Conservation (phyloP, 371 early-diverging fungal genomes). For the Rhizomucor miehei region DNA sequence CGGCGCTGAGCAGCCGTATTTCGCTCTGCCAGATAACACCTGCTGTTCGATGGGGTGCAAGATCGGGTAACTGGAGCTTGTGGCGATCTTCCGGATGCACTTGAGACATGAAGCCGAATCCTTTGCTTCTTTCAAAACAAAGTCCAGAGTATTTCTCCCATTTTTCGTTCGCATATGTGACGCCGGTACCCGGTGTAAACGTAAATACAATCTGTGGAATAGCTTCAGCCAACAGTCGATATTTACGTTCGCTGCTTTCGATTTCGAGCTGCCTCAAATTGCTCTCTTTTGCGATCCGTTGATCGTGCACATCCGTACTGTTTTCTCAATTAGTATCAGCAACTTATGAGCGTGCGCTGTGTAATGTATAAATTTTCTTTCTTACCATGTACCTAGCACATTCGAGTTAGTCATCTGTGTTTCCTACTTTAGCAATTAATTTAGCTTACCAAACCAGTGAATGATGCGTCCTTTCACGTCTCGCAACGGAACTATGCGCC, state of each 20-base stretch:
- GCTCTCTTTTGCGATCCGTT: conserved; percentile 53
- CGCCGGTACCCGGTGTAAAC: conserved; percentile 54
- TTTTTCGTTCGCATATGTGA: conserved; percentile 62
- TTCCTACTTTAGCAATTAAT: not conserved
- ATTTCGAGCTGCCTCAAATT: conserved; percentile 56
- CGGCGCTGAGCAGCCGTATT: conserved; percentile 45
- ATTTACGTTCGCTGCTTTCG: conserved; percentile 64
- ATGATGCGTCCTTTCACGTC: conserved; percentile 58
- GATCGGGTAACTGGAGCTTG: conserved; percentile 53
- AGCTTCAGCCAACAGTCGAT: conserved; percentile 61
- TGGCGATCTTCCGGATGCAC: conserved; percentile 62
- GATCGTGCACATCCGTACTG: conserved; percentile 66
- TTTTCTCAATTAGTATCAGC: no score
- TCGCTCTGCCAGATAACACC: conserved; percentile 58
- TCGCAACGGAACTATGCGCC: conserved; percentile 59
- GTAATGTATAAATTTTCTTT: not conserved
- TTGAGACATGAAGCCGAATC: conserved; percentile 62
- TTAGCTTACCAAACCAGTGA: conserved; percentile 55
- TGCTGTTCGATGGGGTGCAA: conserved; percentile 34
- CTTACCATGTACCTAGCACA: conserved; percentile 19
- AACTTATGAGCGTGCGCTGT: no score
- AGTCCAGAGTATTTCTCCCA: conserved; percentile 60
- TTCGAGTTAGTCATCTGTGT: not conserved
- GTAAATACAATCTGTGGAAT: conserved; percentile 70
- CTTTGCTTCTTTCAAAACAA: conserved; percentile 52